phyloP scores from a whole-genome alignment of 1,284 basidiomycete genomes.

The Ceratobasidium sp. region DNA sequence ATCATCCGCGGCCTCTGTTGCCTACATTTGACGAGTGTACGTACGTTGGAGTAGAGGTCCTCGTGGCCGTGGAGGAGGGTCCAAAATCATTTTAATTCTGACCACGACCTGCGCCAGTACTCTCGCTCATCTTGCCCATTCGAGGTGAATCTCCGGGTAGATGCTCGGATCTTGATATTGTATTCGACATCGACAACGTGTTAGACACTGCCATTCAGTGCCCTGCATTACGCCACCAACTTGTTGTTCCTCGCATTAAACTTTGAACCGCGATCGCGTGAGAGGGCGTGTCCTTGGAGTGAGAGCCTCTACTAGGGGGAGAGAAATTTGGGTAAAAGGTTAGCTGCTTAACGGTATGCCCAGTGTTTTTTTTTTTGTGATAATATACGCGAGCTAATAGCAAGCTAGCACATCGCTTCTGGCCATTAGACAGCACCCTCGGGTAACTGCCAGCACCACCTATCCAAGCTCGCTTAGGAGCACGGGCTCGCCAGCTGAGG shows the following conservation, averaged over 20 bases:
- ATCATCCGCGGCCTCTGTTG: neutral
- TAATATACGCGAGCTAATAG: too few species aligned
- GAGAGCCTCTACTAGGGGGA: too few species aligned
- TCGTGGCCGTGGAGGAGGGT: neutral
- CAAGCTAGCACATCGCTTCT: too few species aligned
- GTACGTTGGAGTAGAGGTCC: neutral
- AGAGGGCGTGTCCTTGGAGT: too few species aligned
- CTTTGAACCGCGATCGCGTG: too few species aligned
- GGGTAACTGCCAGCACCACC: neutral
- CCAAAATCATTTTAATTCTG: neutral
- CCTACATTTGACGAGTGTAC: too few species aligned
- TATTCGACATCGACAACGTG: neutral
- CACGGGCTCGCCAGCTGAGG: conserved; percentile 8
- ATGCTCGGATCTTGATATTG: neutral
- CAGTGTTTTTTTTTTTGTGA: too few species aligned
- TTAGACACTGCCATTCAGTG: neutral
- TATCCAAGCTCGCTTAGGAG: neutral
- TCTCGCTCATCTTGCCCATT: neutral
- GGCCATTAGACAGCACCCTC: too few species aligned
- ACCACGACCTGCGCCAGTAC: neutral
- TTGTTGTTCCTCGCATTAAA: too few species aligned
- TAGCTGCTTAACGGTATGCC: too few species aligned
- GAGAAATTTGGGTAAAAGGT: too few species aligned
- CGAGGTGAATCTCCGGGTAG: neutral
- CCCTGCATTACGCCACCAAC: neutral